phyloP scores from a whole-genome alignment of 1,284 basidiomycete species.

The Flammula alnicola region DNA sequence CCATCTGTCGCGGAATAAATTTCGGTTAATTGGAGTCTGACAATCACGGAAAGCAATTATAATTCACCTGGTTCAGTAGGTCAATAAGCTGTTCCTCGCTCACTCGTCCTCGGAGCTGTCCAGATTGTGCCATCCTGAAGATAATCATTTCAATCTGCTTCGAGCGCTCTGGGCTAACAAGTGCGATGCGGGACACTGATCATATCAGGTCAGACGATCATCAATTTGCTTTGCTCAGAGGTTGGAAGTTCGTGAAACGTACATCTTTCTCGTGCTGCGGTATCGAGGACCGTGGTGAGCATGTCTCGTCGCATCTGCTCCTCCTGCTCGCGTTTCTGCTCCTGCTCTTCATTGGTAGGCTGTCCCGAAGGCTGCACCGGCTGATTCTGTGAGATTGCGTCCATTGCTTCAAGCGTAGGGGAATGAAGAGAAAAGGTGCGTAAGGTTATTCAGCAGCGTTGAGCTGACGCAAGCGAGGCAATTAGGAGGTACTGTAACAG shows the following conservation, averaged over 20 bases:
- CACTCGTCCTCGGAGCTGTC: slow-evolving; percentile 88
- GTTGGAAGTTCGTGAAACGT: too few species aligned
- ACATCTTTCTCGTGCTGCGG: slow-evolving; percentile 90
- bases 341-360: slow-evolving; percentile 46
- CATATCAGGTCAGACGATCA: neutral
- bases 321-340: slow-evolving; percentile 63
- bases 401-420: neutral
- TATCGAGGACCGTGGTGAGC: slow-evolving; percentile 88
- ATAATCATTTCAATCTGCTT: slow-evolving; percentile 87
- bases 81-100: slow-evolving; percentile 90
- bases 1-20: slow-evolving; percentile 51
- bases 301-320: slow-evolving; percentile 81
- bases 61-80: slow-evolving; percentile 85
- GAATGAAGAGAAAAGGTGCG: neutral
- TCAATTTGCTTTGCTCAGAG: too few species aligned
- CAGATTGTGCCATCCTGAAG: slow-evolving; percentile 89
- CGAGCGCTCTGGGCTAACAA: slow-evolving; percentile 90
- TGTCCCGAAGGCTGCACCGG: slow-evolving; percentile 5
- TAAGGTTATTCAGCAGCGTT: too few species aligned
- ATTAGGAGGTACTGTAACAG: too few species aligned
- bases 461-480: too few species aligned
- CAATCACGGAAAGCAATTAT: neutral
- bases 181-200: slow-evolving; percentile 80
- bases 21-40: neutral
- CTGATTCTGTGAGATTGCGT: neutral